These are phyloP conservation scores for Pythium guiyangense DNA, from an alignment of 352 stramenopile species.

Conservation along the genomic window DNA sequence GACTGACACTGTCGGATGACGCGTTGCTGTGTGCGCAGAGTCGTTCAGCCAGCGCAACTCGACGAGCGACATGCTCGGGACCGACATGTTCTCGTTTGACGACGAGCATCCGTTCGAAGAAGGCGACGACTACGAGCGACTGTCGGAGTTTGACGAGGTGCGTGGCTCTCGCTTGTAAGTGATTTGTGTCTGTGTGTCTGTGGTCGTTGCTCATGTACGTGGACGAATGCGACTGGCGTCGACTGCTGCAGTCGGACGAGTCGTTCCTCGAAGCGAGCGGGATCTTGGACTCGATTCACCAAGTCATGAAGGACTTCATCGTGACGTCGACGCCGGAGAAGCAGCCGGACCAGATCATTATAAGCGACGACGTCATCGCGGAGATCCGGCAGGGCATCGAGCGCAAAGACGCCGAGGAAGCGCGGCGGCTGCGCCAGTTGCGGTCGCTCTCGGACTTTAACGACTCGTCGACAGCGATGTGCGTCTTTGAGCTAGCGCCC, in stretches of 20 bases:
- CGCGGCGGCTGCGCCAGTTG: conserved; percentile 21
- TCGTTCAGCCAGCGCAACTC: conserved; percentile 46
- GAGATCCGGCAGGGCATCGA: conserved; percentile 49
- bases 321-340: conserved; percentile 21
- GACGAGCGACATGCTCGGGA: conserved; percentile 15
- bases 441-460: conserved; percentile 21
- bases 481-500: not conserved
- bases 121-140: conserved; percentile 47
- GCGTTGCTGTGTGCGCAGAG: conserved; percentile 20
- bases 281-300: conserved; percentile 78
- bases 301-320: conserved; percentile 68
- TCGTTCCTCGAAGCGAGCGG: conserved; percentile 71
- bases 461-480: conserved; percentile 10
- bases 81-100: conserved; percentile 43
- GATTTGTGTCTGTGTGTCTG: not conserved
- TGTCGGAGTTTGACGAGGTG: conserved; percentile 76
- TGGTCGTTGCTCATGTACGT: not conserved
- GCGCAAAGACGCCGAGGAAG: conserved; percentile 21
- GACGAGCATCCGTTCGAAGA: conserved; percentile 35
- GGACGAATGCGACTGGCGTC: too few species aligned
- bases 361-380: conserved; percentile 68
- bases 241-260: conserved; percentile 39
- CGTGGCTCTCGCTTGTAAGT: conserved; percentile 2
- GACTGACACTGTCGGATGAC: not conserved
- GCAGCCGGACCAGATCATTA: conserved; percentile 47